Percentiles rank a stretch among this genome's conserved stretches.
These are phyloP conservation scores for Geotrichum restrictum DNA, from an alignment of 1,139 yeast species.

Conservation along the genomic window DNA sequence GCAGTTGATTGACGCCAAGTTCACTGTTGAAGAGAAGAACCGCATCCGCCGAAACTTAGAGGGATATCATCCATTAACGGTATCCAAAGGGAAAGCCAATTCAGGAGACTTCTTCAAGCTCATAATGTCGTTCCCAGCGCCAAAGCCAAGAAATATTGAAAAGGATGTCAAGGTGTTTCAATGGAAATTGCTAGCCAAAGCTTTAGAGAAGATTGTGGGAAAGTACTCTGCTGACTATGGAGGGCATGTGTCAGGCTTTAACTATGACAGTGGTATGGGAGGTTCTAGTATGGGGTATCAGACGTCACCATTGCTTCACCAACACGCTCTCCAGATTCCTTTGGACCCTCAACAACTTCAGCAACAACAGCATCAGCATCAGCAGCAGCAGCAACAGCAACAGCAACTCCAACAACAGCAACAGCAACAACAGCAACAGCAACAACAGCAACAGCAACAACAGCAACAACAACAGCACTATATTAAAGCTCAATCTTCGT, in stretches of 20 bases:
- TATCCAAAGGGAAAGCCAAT: conserved; percentile 48
- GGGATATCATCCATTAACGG: conserved; percentile 59
- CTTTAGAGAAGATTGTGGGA: conserved; percentile 57
- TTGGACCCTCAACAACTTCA: neutral
- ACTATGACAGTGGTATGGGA: neutral
- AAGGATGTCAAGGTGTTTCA: conserved; percentile 67
- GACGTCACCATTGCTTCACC: neutral
- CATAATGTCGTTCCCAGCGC: conserved; percentile 62
- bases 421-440: conserved; percentile 2
- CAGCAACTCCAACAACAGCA: neutral
- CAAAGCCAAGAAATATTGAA: conserved; percentile 68
- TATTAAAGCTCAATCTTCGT: neutral
- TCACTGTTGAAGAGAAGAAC: conserved; percentile 66
- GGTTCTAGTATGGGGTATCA: conserved; percentile 8
- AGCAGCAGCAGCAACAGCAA: conserved; percentile 7
- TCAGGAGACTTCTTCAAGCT: conserved; percentile 51
- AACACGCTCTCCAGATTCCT: neutral
- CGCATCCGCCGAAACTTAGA: conserved; percentile 66
- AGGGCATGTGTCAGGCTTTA: conserved; percentile 1
- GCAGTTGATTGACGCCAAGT: conserved; percentile 53
- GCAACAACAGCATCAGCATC: neutral
- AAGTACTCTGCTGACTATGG: conserved; percentile 47
- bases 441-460: conserved; percentile 1
- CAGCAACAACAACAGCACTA: neutral
- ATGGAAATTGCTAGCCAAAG: conserved; percentile 54